Evolutionary conservation across 768 basidiomycete genomes (phyloP).

Genomic region (Dentipellis fragilis): DNA sequence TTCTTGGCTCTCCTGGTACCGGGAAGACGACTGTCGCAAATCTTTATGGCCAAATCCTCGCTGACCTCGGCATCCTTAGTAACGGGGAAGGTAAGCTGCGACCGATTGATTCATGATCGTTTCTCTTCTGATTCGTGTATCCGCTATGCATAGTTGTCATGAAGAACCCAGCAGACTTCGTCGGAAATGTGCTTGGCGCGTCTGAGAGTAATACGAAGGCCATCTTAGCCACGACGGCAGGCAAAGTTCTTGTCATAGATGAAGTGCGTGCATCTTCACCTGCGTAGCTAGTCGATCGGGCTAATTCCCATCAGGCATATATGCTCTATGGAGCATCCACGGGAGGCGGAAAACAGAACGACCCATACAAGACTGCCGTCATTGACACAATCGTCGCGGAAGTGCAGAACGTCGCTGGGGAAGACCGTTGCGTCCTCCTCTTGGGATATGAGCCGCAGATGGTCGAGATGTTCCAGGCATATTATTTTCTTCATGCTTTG

Average conservation of each 20-base stretch:
- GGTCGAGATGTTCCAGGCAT: constrained; percentile 65
- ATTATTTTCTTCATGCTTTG: background rate
- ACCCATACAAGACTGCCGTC: constrained; percentile 55
- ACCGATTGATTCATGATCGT: background rate
- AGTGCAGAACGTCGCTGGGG: constrained; percentile 57
- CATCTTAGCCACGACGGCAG: constrained; percentile 45
- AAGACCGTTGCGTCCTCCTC: constrained; percentile 59
- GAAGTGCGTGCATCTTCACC: constrained; percentile 30
- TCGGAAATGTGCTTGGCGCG: constrained; percentile 47
- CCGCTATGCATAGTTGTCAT: constrained; percentile 34
- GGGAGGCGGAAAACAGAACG: constrained; percentile 22
- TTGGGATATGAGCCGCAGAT: constrained; percentile 59
- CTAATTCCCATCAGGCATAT: constrained; percentile 37
- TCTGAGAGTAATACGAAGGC: constrained; percentile 58
- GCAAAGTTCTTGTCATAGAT: constrained; percentile 64
- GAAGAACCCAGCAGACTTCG: constrained; percentile 62
- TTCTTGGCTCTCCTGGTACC: constrained; percentile 60
- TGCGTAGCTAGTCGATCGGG: background rate
- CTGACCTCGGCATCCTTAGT: constrained; percentile 49
- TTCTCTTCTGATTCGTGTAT: background rate
- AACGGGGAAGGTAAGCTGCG: constrained; percentile 56
- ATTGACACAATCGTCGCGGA: constrained; percentile 71
- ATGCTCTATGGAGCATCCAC: constrained; percentile 48
- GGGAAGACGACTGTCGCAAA: constrained; percentile 66
- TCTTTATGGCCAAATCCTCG: constrained; percentile 54